Base-by-base conservation (phyloP, 169 alveolate genomes). In the Plasmodium gaboni region DNA sequence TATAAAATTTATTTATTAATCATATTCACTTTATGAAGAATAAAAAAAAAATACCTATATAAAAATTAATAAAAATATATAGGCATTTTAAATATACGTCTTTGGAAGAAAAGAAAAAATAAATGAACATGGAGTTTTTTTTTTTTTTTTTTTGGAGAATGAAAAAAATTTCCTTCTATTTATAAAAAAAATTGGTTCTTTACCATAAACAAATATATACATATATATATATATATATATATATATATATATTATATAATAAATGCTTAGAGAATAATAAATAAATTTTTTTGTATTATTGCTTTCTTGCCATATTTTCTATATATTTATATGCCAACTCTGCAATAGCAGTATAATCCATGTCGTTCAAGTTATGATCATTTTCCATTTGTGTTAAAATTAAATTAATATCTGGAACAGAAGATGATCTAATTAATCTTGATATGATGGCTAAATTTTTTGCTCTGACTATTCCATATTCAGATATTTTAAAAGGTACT, bases 401-500 rank as follows among this genome's bases (percentile, higher is more conserved):
- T 19, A 28, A 12, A 68, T 80, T 80, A 24, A 80, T 83, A 24
- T 80, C 73, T 67, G 68, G 90, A 17, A 44, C 51, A 17, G 90
- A 80, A 4, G 90, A 80, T 22, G 90, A 80, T 68, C 90, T 80
- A 22, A 80, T 42, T 24, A 80, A 32, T 67, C 90, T 80, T 24
- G 90, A 51, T 53, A 80, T 68, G 12, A 80, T 80, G 28, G 90
- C 90, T 53, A 80, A 74, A 68, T 80, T 80, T 80, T 80, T 80
- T 5, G 90, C 90, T 67, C 83, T 80, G 22, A 65, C 46, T 42
- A 80, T 80, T 68, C 90, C 90, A 67, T 80, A 72, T 60, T 80
- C 90, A 2, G 90, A 80, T n/a, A 80, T 80, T 80, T 80, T 80
- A 67, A 80, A 80, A 38, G 90, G 90, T 17, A 80, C 90, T 80